Base-by-base conservation (phyloP, 352 stramenopile genomes). In the Globisporangium irregulare region DNA sequence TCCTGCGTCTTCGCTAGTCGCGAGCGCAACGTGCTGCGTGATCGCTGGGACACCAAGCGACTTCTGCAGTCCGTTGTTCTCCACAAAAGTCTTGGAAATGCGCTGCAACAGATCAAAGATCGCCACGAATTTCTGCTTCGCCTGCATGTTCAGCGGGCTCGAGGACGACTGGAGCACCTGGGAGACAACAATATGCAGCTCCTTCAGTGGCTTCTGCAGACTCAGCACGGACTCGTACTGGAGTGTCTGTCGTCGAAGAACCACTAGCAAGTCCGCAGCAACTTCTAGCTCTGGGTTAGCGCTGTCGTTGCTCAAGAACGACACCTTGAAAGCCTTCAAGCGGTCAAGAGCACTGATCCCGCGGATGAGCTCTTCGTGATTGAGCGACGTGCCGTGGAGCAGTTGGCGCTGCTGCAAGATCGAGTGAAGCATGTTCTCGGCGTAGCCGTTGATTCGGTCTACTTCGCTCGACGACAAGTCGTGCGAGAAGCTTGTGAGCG, bases 401-500 rank as follows among this genome's bases (percentile, higher is more conserved):
- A 93, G 71, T 22, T 91, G 83, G 29, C 94, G 88, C 54, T 98
- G 90, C 71, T 97, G 90, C 29, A 98, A 69, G 70, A 97, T 88
- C 41, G 81, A 78, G 61, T 92, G 78, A 0, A 97, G 73, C 79
- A 98, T 92, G 70, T 97, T 96, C 63, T 98, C 92, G 0, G 91
- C 84, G 62, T 97, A 94, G 7, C 89, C 89, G 66, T 80, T 88
- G 86, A 98, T 97, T 15, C 90, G 74, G 24, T 96, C 84, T 1
- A 91, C 87, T 60, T 97, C 90, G 27, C 74, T 87, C 6, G 71
- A 76, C 7, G 86, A 96, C 34, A 98, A 51, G 69, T 98, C 90
- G 53, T 91, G 82, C 9, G 90, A 95, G 67, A 95, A 95, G 71
- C 79, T 90, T 3, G 89, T 93, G 41, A 89, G 62, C 8, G 89